Evolutionary conservation across 2,329 filamentous ascomycete species (phyloP), one percentile per base, ranked within the genome.

Genomic region (Ascochyta fabae): DNA sequence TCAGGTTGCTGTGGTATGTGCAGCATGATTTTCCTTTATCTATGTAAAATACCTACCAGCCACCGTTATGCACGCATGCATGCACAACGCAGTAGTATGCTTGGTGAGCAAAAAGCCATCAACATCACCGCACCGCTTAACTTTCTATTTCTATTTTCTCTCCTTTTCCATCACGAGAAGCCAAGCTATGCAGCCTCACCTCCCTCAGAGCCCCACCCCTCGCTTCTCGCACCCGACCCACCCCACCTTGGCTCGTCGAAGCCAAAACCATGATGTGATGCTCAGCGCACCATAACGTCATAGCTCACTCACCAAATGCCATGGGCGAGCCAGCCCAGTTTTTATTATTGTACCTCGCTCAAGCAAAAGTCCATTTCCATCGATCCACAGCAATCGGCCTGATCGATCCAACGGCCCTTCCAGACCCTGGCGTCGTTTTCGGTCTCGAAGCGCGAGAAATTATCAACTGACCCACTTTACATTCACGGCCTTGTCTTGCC

Each of bases 401-500:
- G 53, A 56, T 56, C 53, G 53, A 51, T 51, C 15, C 33, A 51
- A 16, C 26, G 53, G 47, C 53, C 43, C 38, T 51, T 56, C 47
- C 38, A 56, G 53, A 51, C 53, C 53, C 47, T 56, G 19, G 16
- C 31, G 47, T 46, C 42, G 42, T 46, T 51, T 38, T 24, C 12
- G 41, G 53, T 56, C 53, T 56, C 47, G 53, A 51, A 10, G 29
- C 29, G 47, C 31, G 38, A 50, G 12, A 43, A 47, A 51, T 56
- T 51, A 24, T 33, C 19, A 42, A 15, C 23, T 4, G 47, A 24
- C 38, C 52, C 52, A 50, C 52, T n/a, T 22, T 40, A 13, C 15
- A n/a, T 22, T 3, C 19, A 19, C 19, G 19, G 19, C 19, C 19
- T 19, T 19, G 19, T 19, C 19, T 19, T 19, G 19, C 19, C 19